A percentile compares a stretch with the other conserved stretches of the same genome.
phyloP scores from a whole-genome alignment of 257 asterid species.

The Knoxia roxburghii region DNA sequence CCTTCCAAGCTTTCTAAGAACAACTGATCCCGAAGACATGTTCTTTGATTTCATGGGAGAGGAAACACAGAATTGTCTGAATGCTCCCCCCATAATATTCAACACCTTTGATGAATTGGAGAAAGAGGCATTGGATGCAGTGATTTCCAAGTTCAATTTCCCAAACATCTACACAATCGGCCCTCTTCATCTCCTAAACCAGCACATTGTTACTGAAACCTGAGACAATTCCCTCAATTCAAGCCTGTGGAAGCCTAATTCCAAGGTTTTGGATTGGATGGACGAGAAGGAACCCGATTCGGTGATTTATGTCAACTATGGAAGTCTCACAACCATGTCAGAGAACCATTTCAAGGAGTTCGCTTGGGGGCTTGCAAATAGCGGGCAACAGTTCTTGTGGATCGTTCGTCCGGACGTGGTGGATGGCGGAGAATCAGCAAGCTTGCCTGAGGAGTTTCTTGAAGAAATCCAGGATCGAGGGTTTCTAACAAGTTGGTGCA shows the following conservation, averaged over 20 bases:
- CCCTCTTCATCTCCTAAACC: constrained; percentile 38
- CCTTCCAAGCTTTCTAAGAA: constrained; percentile 44
- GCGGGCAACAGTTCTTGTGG: constrained; percentile 48
- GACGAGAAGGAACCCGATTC: constrained; percentile 29
- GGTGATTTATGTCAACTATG: constrained; percentile 51
- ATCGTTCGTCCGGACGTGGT: constrained; percentile 45
- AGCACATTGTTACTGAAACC: constrained; percentile 12
- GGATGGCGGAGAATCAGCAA: constrained; percentile 25
- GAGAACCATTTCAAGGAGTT: constrained; percentile 37
- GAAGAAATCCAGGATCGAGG: constrained; percentile 45
- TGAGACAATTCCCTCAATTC: constrained; percentile 30
- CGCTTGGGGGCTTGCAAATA: constrained; percentile 51
- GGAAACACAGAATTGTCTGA: constrained; percentile 37
- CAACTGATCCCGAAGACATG: constrained; percentile 53
- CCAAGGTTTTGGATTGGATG: constrained; percentile 39
- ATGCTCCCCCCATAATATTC: constrained; percentile 41
- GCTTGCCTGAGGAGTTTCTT: constrained; percentile 27
- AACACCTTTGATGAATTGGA: constrained; percentile 48
- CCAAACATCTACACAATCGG: constrained; percentile 39
- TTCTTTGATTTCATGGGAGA: constrained; percentile 45
- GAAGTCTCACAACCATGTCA: constrained; percentile 48
- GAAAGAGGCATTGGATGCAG: constrained; percentile 28
- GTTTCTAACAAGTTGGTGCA: constrained; percentile 35
- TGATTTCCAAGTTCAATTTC: constrained; percentile 32
- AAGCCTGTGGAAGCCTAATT: constrained; percentile 31